Conservation (phyloP, 2,329 filamentous ascomycete genomes). For the Colletotrichum melonis region DNA sequence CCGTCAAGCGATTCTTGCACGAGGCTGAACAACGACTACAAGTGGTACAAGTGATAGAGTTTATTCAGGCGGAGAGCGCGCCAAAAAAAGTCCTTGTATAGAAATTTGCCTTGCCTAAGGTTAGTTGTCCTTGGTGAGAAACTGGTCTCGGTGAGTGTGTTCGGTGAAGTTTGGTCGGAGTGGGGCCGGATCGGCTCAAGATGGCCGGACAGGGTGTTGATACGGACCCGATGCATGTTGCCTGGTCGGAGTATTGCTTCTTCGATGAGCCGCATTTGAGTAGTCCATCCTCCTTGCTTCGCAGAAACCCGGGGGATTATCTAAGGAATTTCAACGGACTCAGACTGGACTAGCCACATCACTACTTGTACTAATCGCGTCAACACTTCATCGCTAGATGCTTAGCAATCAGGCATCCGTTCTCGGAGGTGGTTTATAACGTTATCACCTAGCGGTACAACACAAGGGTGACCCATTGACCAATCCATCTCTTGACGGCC, state of each 20-base stretch:
- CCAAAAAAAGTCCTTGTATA: no score
- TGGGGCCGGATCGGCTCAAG: neutral
- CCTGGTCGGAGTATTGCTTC: neutral
- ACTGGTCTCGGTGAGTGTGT: neutral
- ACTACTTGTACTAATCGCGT: neutral
- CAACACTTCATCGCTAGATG: neutral
- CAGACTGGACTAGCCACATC: neutral
- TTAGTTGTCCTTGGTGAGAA: neutral
- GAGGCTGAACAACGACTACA: no score
- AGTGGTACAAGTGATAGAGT: no score
- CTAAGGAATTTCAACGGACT: neutral
- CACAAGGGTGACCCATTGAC: neutral
- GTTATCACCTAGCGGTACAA: neutral
- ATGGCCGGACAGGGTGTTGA: neutral
- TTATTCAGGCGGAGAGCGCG: no score
- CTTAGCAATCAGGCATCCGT: conserved; percentile 14
- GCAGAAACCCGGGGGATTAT: neutral
- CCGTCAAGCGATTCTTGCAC: no score
- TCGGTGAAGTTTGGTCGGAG: neutral
- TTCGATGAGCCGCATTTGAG: neutral
- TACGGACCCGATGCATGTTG: neutral
- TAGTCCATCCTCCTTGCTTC: neutral
- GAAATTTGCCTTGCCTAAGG: no score
- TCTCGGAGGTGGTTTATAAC: neutral
- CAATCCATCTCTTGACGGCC: neutral